Conservation (phyloP, 2,329 filamentous ascomycete genomes). For the Botrytis cinerea region DNA sequence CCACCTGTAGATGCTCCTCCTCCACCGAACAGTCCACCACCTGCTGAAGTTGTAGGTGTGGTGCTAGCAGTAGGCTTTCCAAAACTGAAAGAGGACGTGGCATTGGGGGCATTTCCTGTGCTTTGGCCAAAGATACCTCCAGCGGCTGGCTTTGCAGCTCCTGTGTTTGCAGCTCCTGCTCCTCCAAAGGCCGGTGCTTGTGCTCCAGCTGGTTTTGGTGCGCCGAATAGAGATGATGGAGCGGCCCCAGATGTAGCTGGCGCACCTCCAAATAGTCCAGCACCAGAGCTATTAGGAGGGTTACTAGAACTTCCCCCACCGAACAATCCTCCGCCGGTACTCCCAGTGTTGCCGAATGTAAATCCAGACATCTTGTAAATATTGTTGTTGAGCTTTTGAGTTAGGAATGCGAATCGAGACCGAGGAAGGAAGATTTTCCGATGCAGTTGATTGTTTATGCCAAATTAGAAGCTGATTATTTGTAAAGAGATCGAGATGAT, state of each 20-base stretch:
- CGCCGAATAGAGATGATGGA: conserved; percentile 25
- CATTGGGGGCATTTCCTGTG: conserved; percentile 39
- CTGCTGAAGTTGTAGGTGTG: conserved; percentile 15
- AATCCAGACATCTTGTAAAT: conserved; percentile 40
- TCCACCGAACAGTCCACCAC: conserved; percentile 20
- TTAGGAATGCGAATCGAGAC: conserved; percentile 11
- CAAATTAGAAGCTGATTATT: conserved; percentile 14
- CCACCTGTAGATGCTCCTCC: conserved; percentile 25
- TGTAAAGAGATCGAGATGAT: conserved; percentile 13
- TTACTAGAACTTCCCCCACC: conserved; percentile 19
- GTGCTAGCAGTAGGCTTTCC: conserved; percentile 22
- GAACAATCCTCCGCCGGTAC: conserved; percentile 22
- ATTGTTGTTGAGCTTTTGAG: background rate
- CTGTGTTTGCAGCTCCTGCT: conserved; percentile 7
- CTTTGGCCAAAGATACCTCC: conserved; percentile 35
- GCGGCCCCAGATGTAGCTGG: conserved; percentile 29
- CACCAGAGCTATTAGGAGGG: conserved; percentile 22
- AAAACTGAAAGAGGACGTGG: conserved; percentile 22
- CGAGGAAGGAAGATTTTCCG: conserved; percentile 21
- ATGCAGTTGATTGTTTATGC: conserved; percentile 9
- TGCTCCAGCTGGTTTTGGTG: conserved; percentile 10
- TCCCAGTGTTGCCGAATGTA: conserved; percentile 39
- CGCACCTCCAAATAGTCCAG: conserved; percentile 19
- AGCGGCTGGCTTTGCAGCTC: conserved; percentile 26
- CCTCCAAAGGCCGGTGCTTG: conserved; percentile 16